Evolutionary conservation across 2,329 filamentous ascomycete genomes (phyloP), one percentile per base, ranked within the genome.

Genomic region (Mycosphaerella arachidis): DNA sequence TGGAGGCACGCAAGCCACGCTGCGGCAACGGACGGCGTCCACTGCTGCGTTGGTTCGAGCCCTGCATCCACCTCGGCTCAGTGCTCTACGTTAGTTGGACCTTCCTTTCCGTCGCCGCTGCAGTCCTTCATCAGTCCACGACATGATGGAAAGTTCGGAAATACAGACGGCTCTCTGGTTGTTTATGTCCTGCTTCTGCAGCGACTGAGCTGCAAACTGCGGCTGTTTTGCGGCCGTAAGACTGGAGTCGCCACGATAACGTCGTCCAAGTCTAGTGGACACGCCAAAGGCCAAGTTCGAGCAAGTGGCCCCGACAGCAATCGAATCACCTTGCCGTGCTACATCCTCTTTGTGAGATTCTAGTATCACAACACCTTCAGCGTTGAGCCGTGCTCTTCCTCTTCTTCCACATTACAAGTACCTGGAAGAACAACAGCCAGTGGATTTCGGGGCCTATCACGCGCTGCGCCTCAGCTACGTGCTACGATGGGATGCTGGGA

Each of bases 261-360:
- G 30, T 35, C 30, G 30, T 3, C 31, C 37, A 24, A 56, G 43
- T 35, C 43, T 48, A 48, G 54, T 50, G 54, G 43, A 56, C 10
- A 24, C 40, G 20, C 37, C 20, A n/a, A 27, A 29, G 12, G 53
- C 54, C 54, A 48, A 56, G 43, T 55, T 55, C 31, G 53, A 37
- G 35, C 16, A 16, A n/a, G n/a, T 20, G 31, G 8, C 33, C 10
- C 24, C 55, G 56, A 29, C 48, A 46, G n/a, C 56, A 45, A 31
- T 35, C 56, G 56, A 53, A 27, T 33, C 30, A 52, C 53, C 57
- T 59, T 59, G 56, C 56, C 57, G 46, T 57, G 16, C 24, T 31
- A 46, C 48, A 48, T 48, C 20, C 29, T 20, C 52, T 48, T 58
- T 13, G 48, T 52, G 51, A 50, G 40, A 54, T 58, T 35, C 43